Conservation (phyloP, 768 basidiomycete species). For the Psilocybe cyanescens region DNA sequence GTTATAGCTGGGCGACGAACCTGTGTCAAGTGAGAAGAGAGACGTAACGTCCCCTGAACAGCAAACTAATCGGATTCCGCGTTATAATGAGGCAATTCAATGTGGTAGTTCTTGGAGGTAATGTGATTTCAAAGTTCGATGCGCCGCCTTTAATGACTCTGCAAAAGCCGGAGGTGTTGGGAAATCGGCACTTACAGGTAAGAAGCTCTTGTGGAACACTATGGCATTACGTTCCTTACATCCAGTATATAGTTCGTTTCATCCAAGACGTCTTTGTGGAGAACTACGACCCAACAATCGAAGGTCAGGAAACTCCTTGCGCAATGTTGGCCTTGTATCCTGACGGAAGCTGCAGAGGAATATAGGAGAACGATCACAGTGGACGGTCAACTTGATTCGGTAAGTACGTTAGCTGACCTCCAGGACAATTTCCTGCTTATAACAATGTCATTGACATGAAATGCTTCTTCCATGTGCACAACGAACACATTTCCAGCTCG, state of each 20-base stretch:
- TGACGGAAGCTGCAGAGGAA: conserved; percentile 53
- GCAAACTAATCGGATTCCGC: conserved; percentile 6
- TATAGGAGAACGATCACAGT: conserved; percentile 70
- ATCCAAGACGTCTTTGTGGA: conserved; percentile 75
- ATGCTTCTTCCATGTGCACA: not conserved
- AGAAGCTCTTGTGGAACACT: conserved; percentile 2
- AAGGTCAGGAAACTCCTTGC: conserved; percentile 50
- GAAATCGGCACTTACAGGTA: conserved; percentile 81
- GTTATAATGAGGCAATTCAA: conserved; percentile 68
- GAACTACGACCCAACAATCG: conserved; percentile 84
- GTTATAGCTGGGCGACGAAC: not conserved
- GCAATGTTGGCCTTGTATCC: conserved; percentile 3
- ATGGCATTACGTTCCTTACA: not conserved
- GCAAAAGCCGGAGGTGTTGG: conserved; percentile 82
- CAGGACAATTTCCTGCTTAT: not conserved
- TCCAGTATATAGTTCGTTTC: conserved; percentile 57
- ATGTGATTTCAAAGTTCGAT: conserved; percentile 23
- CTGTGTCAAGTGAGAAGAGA: conserved; percentile 7
- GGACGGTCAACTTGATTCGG: conserved; percentile 65
- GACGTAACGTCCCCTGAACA: conserved; percentile 2
- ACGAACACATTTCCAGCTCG: conserved; percentile 50
- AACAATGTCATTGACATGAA: not conserved
- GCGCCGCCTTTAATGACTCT: conserved; percentile 13
- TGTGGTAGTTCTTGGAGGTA: conserved; percentile 82
- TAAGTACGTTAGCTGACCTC: conserved; percentile 30